Percentiles rank a stretch among this genome's conserved stretches.
Evolutionary conservation across 2,329 filamentous ascomycete genomes (phyloP).

Genomic region (Verticillium tricorpus): DNA sequence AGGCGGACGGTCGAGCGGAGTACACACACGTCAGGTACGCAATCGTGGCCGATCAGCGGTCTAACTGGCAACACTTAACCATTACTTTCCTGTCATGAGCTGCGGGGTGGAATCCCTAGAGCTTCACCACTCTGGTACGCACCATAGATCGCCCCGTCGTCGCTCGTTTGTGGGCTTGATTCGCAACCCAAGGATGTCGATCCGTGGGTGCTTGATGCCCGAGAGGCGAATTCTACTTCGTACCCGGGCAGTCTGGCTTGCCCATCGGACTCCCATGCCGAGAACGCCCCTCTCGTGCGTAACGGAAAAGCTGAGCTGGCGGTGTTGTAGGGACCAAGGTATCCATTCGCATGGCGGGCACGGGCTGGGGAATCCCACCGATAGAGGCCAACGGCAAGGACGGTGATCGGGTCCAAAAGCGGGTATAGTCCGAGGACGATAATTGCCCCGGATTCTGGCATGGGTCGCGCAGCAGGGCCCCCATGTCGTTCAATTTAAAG

Average conservation of each 20-base stretch:
- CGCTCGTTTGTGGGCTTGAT: too few relatives aligned
- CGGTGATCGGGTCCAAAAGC: slow-evolving; percentile 13
- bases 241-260: not conserved
- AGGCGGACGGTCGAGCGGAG: too few relatives aligned
- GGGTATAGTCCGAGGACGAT: slow-evolving; percentile 8
- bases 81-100: not conserved
- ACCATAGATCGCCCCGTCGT: too few relatives aligned
- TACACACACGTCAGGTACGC: too few relatives aligned
- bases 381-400: slow-evolving; percentile 1
- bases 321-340: not conserved
- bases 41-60: not conserved
- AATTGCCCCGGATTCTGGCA: slow-evolving; percentile 14
- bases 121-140: too few relatives aligned
- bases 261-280: not conserved
- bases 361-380: slow-evolving; percentile 8
- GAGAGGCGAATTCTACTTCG: not conserved
- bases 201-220: not conserved
- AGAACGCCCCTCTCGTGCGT: not conserved
- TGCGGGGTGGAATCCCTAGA: not conserved
- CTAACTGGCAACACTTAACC: not conserved
- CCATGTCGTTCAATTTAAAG: slow-evolving; percentile 5
- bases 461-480: slow-evolving; percentile 3
- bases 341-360: slow-evolving; percentile 5
- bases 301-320: not conserved
- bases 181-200: too few relatives aligned